phyloP scores from a whole-genome alignment of 2,329 filamentous ascomycete species.

The Exophiala aquamarina region DNA sequence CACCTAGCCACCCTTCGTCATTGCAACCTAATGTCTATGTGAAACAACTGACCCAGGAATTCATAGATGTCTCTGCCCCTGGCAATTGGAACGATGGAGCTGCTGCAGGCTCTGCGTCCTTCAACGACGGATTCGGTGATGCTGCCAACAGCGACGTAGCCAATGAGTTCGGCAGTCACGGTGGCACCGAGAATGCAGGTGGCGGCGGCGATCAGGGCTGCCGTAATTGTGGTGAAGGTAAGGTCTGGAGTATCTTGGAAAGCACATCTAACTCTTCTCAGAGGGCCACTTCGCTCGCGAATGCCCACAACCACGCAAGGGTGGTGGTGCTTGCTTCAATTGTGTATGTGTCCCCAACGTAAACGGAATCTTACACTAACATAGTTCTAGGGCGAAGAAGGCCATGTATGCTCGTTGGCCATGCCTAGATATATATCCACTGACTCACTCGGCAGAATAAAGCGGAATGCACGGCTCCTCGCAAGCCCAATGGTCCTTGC shows the following conservation, averaged over 20 bases:
- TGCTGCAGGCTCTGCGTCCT: slow-evolving; percentile 1
- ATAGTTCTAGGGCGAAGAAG: slow-evolving; percentile 35
- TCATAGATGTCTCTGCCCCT: not conserved
- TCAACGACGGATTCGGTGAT: slow-evolving; percentile 4
- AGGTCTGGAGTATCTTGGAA: slow-evolving; percentile 7
- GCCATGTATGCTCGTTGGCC: slow-evolving; percentile 29
- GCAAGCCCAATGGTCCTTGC: slow-evolving; percentile 48
- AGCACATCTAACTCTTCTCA: slow-evolving; percentile 11
- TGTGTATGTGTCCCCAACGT: slow-evolving; percentile 31
- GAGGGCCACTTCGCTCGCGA: slow-evolving; percentile 36
- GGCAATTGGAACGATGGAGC: slow-evolving; percentile 1
- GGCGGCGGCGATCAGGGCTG: slow-evolving; percentile 20
- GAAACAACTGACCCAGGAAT: slow-evolving; percentile 1
- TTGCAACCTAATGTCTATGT: not conserved
- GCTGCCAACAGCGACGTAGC: slow-evolving; percentile 8
- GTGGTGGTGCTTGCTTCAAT: slow-evolving; percentile 44
- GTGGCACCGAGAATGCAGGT: slow-evolving; percentile 6
- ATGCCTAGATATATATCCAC: not conserved
- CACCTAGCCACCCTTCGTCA: not conserved
- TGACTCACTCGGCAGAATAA: slow-evolving; percentile 36
- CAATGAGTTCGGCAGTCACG: too few species aligned
- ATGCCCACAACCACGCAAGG: slow-evolving; percentile 43
- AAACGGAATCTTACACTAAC: slow-evolving; percentile 15
- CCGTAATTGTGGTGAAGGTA: slow-evolving; percentile 27
- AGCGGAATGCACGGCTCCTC: slow-evolving; percentile 46